Base-by-base conservation (phyloP, 345 rosid genomes). In the Geranium brycei region DNA sequence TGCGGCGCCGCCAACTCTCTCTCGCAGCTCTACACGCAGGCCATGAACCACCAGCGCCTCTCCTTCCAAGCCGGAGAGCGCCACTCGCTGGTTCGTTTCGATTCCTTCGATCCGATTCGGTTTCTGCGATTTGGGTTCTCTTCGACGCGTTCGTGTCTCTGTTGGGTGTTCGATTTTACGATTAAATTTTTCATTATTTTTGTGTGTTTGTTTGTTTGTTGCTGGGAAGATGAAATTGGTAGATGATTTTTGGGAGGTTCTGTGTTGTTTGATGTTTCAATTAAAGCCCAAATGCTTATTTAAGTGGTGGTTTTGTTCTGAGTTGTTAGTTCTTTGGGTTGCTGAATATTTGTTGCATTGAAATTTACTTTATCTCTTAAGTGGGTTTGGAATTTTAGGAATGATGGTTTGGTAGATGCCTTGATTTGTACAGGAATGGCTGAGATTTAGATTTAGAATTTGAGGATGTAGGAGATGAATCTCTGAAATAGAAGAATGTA, bases 1-100 rank as follows among this genome's bases (percentile, higher is more conserved):
- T 85, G 97, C 60, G 80, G 90, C 74, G 98, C 95, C 18, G 98
- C 98, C 64, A 92, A 89, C 73, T 92, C 95, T 16, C 83, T 92
- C 4, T 89, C 97, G 17, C 98, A 87, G 82, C 98, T 92, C 51
- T 89, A 92, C 70, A 79, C 89, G 0, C 91, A 85, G 66, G 78
- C 95, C 69, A 83, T 85, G 91, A 85, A 73, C 64, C 87, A 87
- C 57, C 89, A 85, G 75, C 87, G 87, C 51, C 81, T 80, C 65
- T 82, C 89, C 73, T 85, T 85, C 82, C 95, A 80, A 66, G 81
- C 95, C 62, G 91, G 95, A 4, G 95, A 87, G 74, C 95, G 95
- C 57, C 76, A 87, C 68, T 83, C 86, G 1, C 40, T 85, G 83
- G 95, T 87, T 11, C n/a, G 63, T 7, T 57, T 60, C 51, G 12